Evolutionary conservation across 768 basidiomycete species (phyloP), one percentile per base, ranked within the genome.

Genomic region (Pleurotus tuoliensis): DNA sequence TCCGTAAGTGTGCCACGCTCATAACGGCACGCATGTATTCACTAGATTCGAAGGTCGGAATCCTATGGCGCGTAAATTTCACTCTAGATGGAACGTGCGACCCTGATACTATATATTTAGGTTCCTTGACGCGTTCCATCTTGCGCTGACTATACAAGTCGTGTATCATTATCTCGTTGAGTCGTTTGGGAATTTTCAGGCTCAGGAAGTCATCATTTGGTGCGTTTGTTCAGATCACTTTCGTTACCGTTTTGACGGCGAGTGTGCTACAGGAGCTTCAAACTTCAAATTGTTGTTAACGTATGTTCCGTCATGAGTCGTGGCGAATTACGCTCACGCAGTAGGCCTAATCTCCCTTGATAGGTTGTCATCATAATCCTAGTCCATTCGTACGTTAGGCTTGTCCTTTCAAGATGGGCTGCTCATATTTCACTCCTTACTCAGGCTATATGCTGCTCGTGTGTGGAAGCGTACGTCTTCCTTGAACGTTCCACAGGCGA

Each of bases 401-500:
- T 50, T 13, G 30, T 34, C 30, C 9, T 34, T 34, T 3, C 9
- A 8, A 9, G 11, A 9, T 47, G 30, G 8, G 25, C 41, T 25
- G 18, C 16, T 8, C 22, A 24, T 18, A 18, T 11, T 12, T 58
- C 9, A 54, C 52, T 22, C 30, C 15, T 7, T 15, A 7, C 12
- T 12, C 24, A 65, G 64, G 38, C 56, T 69, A 37, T 71, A 71
- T 25, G 66, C 67, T 15, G 22, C 66, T 18, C 63, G 69, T 11
- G 62, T 69, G 15, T 71, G 67, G 67, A 69, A 61, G 58, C 62
- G 69, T 71, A 55, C 46, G 67, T 66, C 5, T 5, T 44, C 5
- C 55, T 15, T 34, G 8, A 11, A 34, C 30, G 11, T 34, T 4
- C 30, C 30, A 9, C 4, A 9, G 30, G 3, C 3, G 30, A 34